Evolutionary conservation across 805 yeast genomes (phyloP).

Genomic region (Saccharomycopsis vini): DNA sequence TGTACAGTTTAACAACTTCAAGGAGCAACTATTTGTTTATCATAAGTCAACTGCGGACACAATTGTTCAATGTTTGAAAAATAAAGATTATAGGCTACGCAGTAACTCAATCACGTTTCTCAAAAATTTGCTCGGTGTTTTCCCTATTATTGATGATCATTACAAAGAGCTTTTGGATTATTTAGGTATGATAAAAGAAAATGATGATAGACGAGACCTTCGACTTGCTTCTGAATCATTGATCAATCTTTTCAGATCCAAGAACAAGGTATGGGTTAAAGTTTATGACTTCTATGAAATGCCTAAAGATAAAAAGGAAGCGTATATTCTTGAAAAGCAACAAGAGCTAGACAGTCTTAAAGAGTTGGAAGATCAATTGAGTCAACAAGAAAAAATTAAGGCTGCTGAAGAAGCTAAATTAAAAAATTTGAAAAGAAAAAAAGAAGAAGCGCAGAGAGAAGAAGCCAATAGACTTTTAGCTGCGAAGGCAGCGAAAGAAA

Average conservation of each 20-base stretch:
- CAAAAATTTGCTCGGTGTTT: conserved; percentile 52
- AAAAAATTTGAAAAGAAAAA: conserved; percentile 14
- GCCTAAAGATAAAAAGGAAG: conserved; percentile 34
- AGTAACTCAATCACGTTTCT: conserved; percentile 73
- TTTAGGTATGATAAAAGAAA: conserved; percentile 38
- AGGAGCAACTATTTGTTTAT: too few relatives aligned
- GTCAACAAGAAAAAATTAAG: conserved; percentile 14
- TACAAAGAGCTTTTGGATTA: conserved; percentile 42
- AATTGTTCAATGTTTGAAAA: conserved; percentile 35
- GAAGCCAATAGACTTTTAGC: too few relatives aligned
- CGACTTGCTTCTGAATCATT: conserved; percentile 69
- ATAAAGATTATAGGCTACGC: conserved; percentile 64
- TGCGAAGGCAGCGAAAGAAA: conserved; percentile 8
- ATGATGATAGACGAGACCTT: conserved; percentile 71
- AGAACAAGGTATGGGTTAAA: conserved; percentile 41
- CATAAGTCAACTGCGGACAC: too few relatives aligned
- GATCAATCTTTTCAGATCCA: conserved; percentile 53
- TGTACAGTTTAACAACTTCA: too few relatives aligned
- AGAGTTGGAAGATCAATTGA: conserved; percentile 15
- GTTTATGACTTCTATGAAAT: conserved; percentile 49
- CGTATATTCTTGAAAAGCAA: conserved; percentile 22
- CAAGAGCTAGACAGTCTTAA: conserved; percentile 17
- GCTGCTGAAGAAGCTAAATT: conserved; percentile 7
- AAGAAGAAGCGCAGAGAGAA: conserved; percentile 16
- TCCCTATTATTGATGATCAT: conserved; percentile 62